These are phyloP conservation scores for Pythium dissimile DNA, from an alignment of 352 stramenopile genomes.

Conservation along the genomic window DNA sequence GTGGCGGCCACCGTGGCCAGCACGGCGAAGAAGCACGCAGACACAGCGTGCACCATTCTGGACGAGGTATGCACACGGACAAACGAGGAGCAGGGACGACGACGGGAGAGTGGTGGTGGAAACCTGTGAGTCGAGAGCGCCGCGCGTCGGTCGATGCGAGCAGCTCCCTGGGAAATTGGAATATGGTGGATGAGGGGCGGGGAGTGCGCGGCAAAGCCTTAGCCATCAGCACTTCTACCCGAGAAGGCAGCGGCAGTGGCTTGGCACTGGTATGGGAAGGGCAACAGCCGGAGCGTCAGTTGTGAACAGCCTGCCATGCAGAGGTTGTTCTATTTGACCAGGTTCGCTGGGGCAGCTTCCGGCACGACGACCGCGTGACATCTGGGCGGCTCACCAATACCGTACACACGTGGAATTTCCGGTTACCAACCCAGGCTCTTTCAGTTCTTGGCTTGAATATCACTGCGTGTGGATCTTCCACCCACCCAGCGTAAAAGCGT, in stretches of 20 bases:
- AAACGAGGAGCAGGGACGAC: not conserved
- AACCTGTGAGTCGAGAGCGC: not conserved
- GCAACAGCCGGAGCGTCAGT: constrained; percentile 10
- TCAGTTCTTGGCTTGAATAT: no score
- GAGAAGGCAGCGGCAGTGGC: not conserved
- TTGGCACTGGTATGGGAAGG: not conserved
- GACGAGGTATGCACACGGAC: not conserved
- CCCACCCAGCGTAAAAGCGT: not conserved
- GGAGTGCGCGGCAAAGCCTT: not conserved
- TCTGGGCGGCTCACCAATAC: no score
- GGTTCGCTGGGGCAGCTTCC: not conserved
- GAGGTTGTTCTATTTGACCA: no score
- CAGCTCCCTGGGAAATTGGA: constrained; percentile 16
- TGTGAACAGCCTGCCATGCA: constrained; percentile 11
- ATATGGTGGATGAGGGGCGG: not conserved
- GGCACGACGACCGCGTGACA: not conserved
- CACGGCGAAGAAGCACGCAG: constrained; percentile 4
- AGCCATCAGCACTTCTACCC: not conserved
- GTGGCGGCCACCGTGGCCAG: constrained; percentile 5
- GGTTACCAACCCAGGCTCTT: not conserved
- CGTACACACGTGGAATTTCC: not conserved
- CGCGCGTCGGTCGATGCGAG: constrained; percentile 7
- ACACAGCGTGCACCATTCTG: constrained; percentile 11
- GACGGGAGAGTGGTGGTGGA: not conserved
- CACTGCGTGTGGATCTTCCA: no score